A percentile compares a stretch with the other conserved stretches of the same genome.
phyloP scores from a whole-genome alignment of 1,284 basidiomycete genomes.

The Acaromyces ingoldii region DNA sequence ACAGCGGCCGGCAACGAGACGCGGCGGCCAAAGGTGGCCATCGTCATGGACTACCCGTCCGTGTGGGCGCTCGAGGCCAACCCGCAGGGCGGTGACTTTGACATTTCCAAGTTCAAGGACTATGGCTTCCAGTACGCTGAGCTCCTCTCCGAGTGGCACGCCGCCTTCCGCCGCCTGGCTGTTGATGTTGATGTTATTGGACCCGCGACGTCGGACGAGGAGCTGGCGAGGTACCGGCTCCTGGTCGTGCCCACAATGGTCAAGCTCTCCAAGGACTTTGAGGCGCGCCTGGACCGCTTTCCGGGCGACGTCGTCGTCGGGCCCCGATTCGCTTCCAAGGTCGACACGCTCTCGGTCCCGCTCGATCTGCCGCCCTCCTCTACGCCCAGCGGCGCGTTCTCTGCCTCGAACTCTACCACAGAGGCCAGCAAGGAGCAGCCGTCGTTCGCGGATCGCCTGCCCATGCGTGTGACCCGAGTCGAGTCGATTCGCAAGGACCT shows the following conservation, averaged over 20 bases:
- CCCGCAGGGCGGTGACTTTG: conserved; percentile 26
- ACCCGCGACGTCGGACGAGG: conserved; percentile 10
- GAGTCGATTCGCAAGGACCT: conserved; percentile 11
- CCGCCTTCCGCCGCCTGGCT: conserved; percentile 26
- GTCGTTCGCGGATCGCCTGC: conserved; percentile 19
- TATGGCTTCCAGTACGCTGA: conserved; percentile 21
- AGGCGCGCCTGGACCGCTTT: conserved; percentile 15
- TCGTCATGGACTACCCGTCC: conserved; percentile 22
- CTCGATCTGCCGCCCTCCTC: conserved; percentile 24
- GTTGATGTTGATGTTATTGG: conserved; percentile 29
- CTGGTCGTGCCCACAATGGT: conserved; percentile 25
- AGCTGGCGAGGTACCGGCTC: conserved; percentile 27
- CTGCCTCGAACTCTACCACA: too few relatives aligned
- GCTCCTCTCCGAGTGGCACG: conserved; percentile 25
- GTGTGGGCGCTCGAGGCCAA: conserved; percentile 24
- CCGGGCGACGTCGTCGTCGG: conserved; percentile 23
- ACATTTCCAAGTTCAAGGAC: conserved; percentile 16
- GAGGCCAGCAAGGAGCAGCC: too few relatives aligned
- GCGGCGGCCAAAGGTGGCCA: conserved; percentile 15
- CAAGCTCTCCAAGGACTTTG: conserved; percentile 18
- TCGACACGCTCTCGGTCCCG: conserved; percentile 23
- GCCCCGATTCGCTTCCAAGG: conserved; percentile 24
- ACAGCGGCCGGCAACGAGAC: conserved; percentile 4
- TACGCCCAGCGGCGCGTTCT: too few relatives aligned
- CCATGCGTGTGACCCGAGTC: conserved; percentile 23